These are phyloP conservation scores for Chiua virens DNA, from an alignment of 768 basidiomycete species.

Conservation along the genomic window DNA sequence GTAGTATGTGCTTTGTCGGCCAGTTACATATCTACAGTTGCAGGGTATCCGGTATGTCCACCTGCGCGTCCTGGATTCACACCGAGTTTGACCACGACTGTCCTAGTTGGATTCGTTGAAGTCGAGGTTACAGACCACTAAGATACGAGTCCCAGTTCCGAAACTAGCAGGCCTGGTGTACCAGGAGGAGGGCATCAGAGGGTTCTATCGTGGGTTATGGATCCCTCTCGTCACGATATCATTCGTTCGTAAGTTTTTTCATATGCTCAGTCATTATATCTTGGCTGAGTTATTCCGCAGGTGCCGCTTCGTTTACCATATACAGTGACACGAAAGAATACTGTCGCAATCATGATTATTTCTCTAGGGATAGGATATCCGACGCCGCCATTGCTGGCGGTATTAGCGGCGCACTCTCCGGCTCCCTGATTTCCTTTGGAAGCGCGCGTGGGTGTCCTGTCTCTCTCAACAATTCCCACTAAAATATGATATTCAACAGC, in stretches of 20 bases:
- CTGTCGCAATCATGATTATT: slow-evolving; percentile 56
- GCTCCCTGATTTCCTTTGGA: slow-evolving; percentile 84
- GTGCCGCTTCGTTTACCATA: slow-evolving; percentile 89
- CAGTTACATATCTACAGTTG: slow-evolving; percentile 89
- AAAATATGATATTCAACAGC: slow-evolving; percentile 39
- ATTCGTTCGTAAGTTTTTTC: slow-evolving; percentile 77
- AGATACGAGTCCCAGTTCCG: slow-evolving; percentile 71
- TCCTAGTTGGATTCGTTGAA: slow-evolving; percentile 89
- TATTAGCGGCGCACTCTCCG: slow-evolving; percentile 84
- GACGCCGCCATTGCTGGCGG: slow-evolving; percentile 80
- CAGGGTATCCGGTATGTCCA: slow-evolving; percentile 74
- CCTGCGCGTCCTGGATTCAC: neutral
- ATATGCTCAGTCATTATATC: neutral
- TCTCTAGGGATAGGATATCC: slow-evolving; percentile 56
- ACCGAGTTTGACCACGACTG: neutral
- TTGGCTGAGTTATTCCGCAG: slow-evolving; percentile 37
- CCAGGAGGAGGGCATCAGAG: slow-evolving; percentile 81
- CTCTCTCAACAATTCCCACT: slow-evolving; percentile 18
- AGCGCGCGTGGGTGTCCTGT: slow-evolving; percentile 72
- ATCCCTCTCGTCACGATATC: slow-evolving; percentile 95
- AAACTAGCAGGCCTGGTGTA: slow-evolving; percentile 72
- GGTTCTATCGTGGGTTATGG: slow-evolving; percentile 90
- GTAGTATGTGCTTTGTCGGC: slow-evolving; percentile 89
- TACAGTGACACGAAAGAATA: slow-evolving; percentile 82
- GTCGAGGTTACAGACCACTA: slow-evolving; percentile 85